Evolutionary conservation across 495 filamentous ascomycete genomes (phyloP), one percentile per base, ranked within the genome.

Genomic region (Aspergillus nanangensis): DNA sequence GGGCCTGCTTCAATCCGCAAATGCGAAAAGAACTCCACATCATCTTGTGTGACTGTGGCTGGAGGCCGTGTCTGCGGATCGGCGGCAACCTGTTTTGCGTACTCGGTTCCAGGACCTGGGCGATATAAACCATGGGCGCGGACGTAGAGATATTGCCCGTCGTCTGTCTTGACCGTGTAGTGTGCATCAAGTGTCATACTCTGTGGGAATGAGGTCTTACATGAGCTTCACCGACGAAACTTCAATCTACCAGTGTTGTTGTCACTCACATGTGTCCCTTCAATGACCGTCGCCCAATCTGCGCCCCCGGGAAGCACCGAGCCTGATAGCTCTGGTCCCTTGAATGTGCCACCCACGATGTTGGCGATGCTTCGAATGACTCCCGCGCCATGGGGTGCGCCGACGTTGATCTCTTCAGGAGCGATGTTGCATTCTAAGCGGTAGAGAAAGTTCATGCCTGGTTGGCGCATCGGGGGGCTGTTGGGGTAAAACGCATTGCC

Each of bases 1-100:
- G 51, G 45, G 3, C 61, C 59, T 2, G 62, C 48, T 45, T 65
- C 57, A 10, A 65, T 41, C 3, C 57, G 44, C 20, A 65, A 18
- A 53, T 65, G 62, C 1, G 62, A 62, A 29, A 65, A 65, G 41
- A 62, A 65, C 36, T 65, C 62, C 1, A 61, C 57, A 38, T 65
- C 56, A 33, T 60, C 57, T 21, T 62, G 62, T 0, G 59, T 50
- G 1, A 61, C 57, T 0, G 49, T 58, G 1, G 51, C 22, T 10
- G 55, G 57, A 0, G 62, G 59, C 4, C 41, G 38, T 11, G 41
- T 35, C 5, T 10, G 27, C 17, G 56, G 55, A 43, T 62, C 43
- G 2, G 20, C 39, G 1, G 37, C 62, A 4, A 61, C 62, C 27
- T 57, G 38, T 29, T 47, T 55, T 11, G 57, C 59, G 25, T 64